Evolutionary conservation across 306 rosid genomes (phyloP).

Genomic region (Sindora glabra): DNA sequence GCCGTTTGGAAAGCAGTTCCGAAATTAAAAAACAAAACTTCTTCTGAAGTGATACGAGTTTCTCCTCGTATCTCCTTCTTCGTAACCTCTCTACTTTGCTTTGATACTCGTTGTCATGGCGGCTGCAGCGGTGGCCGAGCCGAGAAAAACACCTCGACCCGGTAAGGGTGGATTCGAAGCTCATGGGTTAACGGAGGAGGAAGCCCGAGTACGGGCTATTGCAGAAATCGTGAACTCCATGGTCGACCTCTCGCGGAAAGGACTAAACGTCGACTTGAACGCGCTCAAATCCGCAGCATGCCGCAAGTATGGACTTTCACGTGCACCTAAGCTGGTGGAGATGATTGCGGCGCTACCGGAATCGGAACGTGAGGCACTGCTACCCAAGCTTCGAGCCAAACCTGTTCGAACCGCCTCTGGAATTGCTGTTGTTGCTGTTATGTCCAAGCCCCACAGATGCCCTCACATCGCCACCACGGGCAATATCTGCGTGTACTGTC

Average conservation of each 20-base stretch:
- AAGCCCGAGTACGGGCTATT: slow-evolving; percentile 89
- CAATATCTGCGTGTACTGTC: slow-evolving; percentile 92
- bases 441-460: slow-evolving; percentile 97
- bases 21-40: not conserved
- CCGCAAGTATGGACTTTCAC: slow-evolving; percentile 91
- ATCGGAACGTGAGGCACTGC: slow-evolving; percentile 70
- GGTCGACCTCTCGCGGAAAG: slow-evolving; percentile 83
- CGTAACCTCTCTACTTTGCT: not conserved
- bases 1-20: not conserved
- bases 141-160: slow-evolving; percentile 64
- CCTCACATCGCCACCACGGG: slow-evolving; percentile 97
- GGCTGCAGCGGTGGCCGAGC: slow-evolving; percentile 45
- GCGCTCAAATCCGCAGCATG: slow-evolving; percentile 86
- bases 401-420: slow-evolving; percentile 96
- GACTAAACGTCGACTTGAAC: slow-evolving; percentile 81
- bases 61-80: not conserved
- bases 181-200: slow-evolving; percentile 82
- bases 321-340: slow-evolving; percentile 94
- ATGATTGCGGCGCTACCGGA: slow-evolving; percentile 94
- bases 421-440: slow-evolving; percentile 91
- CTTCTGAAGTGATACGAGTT: not conserved
- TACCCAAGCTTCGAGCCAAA: slow-evolving; percentile 91
- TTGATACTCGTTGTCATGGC: slow-evolving; percentile 30
- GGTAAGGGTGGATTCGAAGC: slow-evolving; percentile 83
- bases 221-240: slow-evolving; percentile 86